Evolutionary conservation across 345 rosid species (phyloP).

Genomic region (Hypericum perforatum): DNA sequence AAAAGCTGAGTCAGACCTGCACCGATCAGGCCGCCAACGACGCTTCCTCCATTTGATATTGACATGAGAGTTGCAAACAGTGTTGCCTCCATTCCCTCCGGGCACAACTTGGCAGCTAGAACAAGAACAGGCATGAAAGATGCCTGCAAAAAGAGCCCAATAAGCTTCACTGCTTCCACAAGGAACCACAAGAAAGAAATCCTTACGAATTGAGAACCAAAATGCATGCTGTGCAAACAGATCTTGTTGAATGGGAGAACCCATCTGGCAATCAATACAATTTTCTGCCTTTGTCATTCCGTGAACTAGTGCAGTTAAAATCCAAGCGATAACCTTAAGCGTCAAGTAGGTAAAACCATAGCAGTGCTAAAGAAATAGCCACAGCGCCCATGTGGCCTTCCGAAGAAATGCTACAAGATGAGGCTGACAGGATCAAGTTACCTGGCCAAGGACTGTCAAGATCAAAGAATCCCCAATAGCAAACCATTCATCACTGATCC

Average conservation of each 20-base stretch:
- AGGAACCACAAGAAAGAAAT: too few species aligned
- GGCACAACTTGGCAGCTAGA: conserved; percentile 82
- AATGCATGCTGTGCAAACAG: too few species aligned
- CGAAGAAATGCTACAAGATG: too few species aligned
- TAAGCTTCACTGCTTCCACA: not conserved
- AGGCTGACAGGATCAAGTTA: conserved; percentile 10
- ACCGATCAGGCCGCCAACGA: conserved; percentile 81
- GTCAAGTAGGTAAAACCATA: too few species aligned
- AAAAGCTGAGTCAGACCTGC: conserved; percentile 76
- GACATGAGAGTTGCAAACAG: conserved; percentile 96
- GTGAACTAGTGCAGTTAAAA: too few species aligned
- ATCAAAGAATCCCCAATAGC: conserved; percentile 92
- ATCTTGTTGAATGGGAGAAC: too few species aligned
- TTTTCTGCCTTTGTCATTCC: too few species aligned
- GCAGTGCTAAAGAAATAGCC: too few species aligned
- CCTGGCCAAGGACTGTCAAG: conserved; percentile 88
- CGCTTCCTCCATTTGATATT: conserved; percentile 82
- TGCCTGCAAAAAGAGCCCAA: conserved; percentile 34
- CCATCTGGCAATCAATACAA: too few species aligned
- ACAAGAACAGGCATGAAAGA: conserved; percentile 98
- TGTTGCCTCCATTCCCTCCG: conserved; percentile 98
- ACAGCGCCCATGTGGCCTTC: too few species aligned
- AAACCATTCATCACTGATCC: conserved; percentile 94
- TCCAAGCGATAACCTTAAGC: too few species aligned
- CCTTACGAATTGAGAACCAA: too few species aligned